These are phyloP conservation scores for Gymnopilus dilepis DNA, from an alignment of 768 basidiomycete species.

Conservation along the genomic window DNA sequence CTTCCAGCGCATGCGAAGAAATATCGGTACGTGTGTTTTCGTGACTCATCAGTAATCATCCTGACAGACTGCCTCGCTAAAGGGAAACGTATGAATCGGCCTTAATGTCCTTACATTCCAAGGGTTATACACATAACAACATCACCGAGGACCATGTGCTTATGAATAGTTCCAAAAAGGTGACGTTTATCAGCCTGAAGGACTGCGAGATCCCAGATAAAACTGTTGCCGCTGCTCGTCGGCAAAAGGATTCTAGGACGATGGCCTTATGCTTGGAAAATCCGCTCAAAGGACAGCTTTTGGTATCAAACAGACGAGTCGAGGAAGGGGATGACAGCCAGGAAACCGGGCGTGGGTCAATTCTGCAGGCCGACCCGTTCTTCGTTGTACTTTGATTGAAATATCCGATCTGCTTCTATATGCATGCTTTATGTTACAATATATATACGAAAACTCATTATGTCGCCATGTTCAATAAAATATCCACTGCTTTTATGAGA, in stretches of 20 bases:
- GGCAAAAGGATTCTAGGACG: not conserved
- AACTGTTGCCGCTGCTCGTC: not conserved
- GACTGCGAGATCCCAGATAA: not conserved
- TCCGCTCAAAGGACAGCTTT: too few species aligned
- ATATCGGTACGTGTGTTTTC: not conserved
- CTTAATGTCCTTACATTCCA: not conserved
- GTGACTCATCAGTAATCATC: not conserved
- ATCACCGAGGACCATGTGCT: not conserved
- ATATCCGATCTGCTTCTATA: too few species aligned
- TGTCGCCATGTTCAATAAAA: too few species aligned
- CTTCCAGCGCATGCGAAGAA: not conserved
- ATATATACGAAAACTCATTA: too few species aligned
- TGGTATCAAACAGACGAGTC: too few species aligned
- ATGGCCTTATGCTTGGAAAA: not conserved
- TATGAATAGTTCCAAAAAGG: not conserved
- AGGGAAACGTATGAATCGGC: not conserved
- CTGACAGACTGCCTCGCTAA: not conserved
- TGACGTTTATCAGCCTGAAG: not conserved
- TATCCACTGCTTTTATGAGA: too few species aligned
- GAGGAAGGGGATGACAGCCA: too few species aligned
- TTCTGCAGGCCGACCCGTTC: too few species aligned
- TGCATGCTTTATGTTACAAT: too few species aligned
- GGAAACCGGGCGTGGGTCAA: too few species aligned
- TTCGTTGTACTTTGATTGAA: too few species aligned
- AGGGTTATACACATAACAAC: not conserved